Base-by-base conservation (phyloP, 1,139 yeast genomes). In the Candida dubliniensis region DNA sequence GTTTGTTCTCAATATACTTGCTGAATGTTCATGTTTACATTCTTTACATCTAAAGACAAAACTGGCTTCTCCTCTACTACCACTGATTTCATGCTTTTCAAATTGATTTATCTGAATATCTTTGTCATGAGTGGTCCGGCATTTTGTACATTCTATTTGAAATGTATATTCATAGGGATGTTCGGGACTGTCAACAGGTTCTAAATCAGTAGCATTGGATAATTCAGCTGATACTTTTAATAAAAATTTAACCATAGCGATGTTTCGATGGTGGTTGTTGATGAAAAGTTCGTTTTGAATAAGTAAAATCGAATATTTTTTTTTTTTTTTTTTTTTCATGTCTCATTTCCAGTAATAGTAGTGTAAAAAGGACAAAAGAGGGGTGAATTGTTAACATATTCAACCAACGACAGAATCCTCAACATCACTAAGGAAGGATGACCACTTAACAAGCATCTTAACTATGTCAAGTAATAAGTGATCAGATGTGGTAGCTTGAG, bases 11-110 rank as follows among this genome's bases (percentile, higher is more conserved):
- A 51, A 46, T 25, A 79, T 66, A 32, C 58, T 56, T 7, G 77
- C 74, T 6, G 69, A 60, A 49, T 69, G 71, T 47, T 71, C 76
- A 31, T 55, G 47, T 46, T 80, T 78, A 60, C 96, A 88, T 50
- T 71, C 68, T 45, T 77, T 76, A 61, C 99, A 93, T 53, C 82
- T 78, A 74, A 87, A 84, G 2, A 86, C 84, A 60, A 90, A 88
- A 53, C 84, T 87, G 10, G 96, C 95, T 48, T 82, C 89, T 12
- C 96, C 96, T 49, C 84, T 76, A 36, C 95, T 81, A 0, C 90
- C 91, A 1, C 77, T 63, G 34, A 87, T 76, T 34, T 84, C 87
- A 59, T 81, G 78, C 33, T 61, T 58, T 63, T 69, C 91, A 61
- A 69, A 83, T 50, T 79, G 67, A 62, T 87, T 87, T 60, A 90